Percentiles rank a stretch among this genome's conserved stretches.
Conservation (phyloP, 495 filamentous ascomycete genomes). For the Penicillium nucicola region DNA sequence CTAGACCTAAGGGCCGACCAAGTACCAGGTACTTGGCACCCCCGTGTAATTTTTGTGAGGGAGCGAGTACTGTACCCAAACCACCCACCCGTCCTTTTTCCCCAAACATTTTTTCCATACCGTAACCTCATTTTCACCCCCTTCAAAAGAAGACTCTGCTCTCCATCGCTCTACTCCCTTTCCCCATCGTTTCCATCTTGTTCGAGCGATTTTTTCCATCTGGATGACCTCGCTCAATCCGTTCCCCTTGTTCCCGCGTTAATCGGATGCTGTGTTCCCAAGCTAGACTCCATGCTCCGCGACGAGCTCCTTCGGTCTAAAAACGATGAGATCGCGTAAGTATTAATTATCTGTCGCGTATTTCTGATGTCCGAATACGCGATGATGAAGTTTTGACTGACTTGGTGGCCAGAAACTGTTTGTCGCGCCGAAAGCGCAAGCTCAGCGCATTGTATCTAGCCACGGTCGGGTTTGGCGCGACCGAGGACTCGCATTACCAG, state of each 20-base stretch:
- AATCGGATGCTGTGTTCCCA: slow-evolving; percentile 59
- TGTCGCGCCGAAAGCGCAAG: slow-evolving; percentile 77
- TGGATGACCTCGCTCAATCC: slow-evolving; percentile 48
- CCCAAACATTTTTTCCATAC: slow-evolving; percentile 24
- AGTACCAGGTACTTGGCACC: slow-evolving; percentile 9
- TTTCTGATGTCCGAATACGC: slow-evolving; percentile 10
- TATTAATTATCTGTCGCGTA: slow-evolving; percentile 30
- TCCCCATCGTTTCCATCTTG: slow-evolving; percentile 54
- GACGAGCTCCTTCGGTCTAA: slow-evolving; percentile 56
- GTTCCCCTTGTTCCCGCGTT: slow-evolving; percentile 48
- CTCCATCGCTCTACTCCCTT: slow-evolving; percentile 42
- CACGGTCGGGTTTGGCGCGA: slow-evolving; percentile 48
- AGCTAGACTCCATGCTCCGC: slow-evolving; percentile 54
- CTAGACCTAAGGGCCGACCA: neutral
- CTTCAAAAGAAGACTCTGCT: slow-evolving; percentile 34
- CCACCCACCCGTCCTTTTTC: slow-evolving; percentile 6
- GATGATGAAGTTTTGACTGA: slow-evolving; percentile 29
- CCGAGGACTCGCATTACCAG: slow-evolving; percentile 54
- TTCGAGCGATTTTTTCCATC: slow-evolving; percentile 48
- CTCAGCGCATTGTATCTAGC: slow-evolving; percentile 72
- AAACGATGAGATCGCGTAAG: slow-evolving; percentile 62
- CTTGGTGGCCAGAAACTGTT: slow-evolving; percentile 60
- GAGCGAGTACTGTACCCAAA: slow-evolving; percentile 11
- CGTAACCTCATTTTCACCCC: slow-evolving; percentile 35
- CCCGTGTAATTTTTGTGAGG: slow-evolving; percentile 8